Evolutionary conservation across 2,329 filamentous ascomycete species (phyloP).

Genomic region (Paecilomyces sp.): DNA sequence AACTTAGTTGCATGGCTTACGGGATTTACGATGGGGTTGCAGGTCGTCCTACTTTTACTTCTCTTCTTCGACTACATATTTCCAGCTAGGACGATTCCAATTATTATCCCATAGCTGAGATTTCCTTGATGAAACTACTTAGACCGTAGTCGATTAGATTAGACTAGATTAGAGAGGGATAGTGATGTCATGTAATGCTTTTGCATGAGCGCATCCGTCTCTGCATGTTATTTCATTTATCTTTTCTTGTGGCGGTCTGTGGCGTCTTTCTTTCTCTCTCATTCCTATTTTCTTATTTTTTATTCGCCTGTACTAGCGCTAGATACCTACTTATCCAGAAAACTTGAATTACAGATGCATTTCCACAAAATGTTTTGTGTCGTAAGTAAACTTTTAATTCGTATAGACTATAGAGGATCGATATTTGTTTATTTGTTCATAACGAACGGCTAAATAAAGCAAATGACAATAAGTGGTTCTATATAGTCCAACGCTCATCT

Average conservation of each 20-base stretch:
- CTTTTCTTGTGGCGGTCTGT: background rate
- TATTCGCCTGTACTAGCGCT: background rate
- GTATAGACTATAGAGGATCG: too few relatives aligned
- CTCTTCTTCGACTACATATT: background rate
- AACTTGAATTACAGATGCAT: background rate
- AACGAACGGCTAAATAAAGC: background rate
- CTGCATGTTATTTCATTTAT: background rate
- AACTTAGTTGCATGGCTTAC: background rate
- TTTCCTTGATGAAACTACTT: background rate
- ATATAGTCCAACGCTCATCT: background rate
- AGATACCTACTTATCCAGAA: background rate
- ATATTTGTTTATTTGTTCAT: background rate
- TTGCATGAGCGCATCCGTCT: background rate
- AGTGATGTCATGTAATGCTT: background rate
- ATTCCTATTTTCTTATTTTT: background rate
- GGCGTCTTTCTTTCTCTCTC: background rate
- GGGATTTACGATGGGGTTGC: background rate
- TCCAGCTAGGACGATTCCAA: background rate
- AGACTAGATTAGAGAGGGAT: background rate
- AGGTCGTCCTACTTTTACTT: background rate
- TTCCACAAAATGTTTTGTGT: too few relatives aligned
- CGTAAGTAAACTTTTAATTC: background rate
- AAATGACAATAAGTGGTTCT: background rate
- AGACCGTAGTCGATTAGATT: background rate
- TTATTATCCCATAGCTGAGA: too few relatives aligned